Evolutionary conservation across 2,329 filamentous ascomycete species (phyloP).

Genomic region (Xylariaceae sp.): DNA sequence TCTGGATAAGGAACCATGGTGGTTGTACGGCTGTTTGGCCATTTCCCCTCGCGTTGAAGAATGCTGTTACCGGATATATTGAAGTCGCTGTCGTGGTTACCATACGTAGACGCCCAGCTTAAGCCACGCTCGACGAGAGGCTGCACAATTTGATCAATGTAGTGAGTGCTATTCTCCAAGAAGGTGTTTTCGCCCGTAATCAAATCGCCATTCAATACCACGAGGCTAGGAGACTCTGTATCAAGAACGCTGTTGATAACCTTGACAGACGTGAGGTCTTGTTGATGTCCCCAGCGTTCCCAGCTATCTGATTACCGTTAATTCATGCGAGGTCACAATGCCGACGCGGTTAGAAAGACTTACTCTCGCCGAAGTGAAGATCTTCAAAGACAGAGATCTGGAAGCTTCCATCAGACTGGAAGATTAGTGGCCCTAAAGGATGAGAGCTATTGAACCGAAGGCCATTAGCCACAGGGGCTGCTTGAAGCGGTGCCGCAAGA

Average conservation of each 20-base stretch:
- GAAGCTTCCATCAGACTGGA: constrained; percentile 44
- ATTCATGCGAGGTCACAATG: background rate
- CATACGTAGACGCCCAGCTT: constrained; percentile 65
- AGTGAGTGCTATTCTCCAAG: constrained; percentile 50
- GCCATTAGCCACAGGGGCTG: constrained; percentile 19
- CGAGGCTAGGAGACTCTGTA: constrained; percentile 53
- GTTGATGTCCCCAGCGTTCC: constrained; percentile 43
- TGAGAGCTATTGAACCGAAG: constrained; percentile 10
- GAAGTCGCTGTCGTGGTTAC: constrained; percentile 63
- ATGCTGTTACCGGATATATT: constrained; percentile 50
- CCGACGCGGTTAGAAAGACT: background rate
- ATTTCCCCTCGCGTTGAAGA: constrained; percentile 38
- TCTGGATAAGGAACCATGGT: constrained; percentile 36
- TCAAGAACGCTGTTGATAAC: constrained; percentile 59
- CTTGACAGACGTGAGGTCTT: constrained; percentile 52
- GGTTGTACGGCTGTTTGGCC: constrained; percentile 36
- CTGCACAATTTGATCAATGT: constrained; percentile 55
- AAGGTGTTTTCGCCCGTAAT: constrained; percentile 64
- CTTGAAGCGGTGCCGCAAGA: constrained; percentile 9
- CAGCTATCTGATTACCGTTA: constrained; percentile 36
- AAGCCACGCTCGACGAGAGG: constrained; percentile 54
- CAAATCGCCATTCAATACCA: constrained; percentile 68
- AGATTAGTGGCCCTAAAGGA: constrained; percentile 28
- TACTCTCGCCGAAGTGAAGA: constrained; percentile 68
- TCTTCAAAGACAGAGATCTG: constrained; percentile 62